Conservation (phyloP, 1,284 basidiomycete genomes). For the Exsudoporus floridanus region DNA sequence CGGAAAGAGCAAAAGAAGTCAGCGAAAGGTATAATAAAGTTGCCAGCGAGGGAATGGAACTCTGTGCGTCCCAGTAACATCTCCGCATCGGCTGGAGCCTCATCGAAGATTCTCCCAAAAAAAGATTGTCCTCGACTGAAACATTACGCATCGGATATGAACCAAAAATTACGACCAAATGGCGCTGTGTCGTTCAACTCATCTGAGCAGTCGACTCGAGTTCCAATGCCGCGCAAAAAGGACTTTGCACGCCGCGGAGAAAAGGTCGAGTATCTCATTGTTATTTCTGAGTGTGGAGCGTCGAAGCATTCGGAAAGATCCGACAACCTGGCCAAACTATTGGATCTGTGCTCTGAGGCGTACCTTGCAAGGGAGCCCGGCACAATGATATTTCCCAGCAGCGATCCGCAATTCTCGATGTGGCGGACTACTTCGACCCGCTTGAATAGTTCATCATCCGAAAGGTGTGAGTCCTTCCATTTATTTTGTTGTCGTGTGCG, state of each 20-base stretch:
- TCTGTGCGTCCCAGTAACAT: background rate
- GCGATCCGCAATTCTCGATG: background rate
- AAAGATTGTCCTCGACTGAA: background rate
- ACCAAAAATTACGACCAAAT: background rate
- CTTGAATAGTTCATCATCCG: conserved; percentile 1
- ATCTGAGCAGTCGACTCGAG: background rate
- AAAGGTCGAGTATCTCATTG: background rate
- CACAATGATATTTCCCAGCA: background rate
- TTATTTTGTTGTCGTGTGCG: background rate
- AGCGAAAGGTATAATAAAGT: no score
- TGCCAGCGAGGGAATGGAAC: background rate
- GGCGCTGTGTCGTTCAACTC: background rate
- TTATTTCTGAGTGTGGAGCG: background rate
- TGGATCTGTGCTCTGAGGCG: background rate
- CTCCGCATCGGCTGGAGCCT: background rate
- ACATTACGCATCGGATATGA: background rate
- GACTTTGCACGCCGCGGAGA: background rate
- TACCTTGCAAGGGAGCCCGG: background rate
- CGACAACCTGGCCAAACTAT: background rate
- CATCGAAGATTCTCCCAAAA: background rate
- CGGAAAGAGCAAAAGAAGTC: no score
- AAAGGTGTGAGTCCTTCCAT: background rate
- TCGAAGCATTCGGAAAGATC: background rate
- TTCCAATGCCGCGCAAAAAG: no score
- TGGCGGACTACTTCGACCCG: background rate